Percentiles rank a stretch among this genome's conserved stretches.
Evolutionary conservation across 345 rosid species (phyloP).

Genomic region (Dovyalis caffra): DNA sequence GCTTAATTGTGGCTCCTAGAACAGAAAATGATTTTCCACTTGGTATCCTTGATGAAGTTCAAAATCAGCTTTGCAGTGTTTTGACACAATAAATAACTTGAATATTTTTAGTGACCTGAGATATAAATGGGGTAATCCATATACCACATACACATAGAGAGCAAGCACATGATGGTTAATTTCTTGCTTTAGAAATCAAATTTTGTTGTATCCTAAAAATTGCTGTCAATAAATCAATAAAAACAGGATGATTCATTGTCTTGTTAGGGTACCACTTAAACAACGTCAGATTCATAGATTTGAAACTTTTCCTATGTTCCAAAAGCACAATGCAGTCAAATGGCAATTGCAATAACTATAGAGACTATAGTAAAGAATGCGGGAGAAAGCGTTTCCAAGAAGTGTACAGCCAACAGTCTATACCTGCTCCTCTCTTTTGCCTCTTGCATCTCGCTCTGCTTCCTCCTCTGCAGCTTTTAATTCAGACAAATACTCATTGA

Average conservation of each 20-base stretch:
- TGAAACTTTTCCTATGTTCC: neutral
- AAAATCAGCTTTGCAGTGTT: neutral
- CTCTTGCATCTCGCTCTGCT: slow-evolving; percentile 62
- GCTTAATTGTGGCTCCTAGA: too few relatives aligned
- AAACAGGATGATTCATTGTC: neutral
- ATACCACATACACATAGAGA: neutral
- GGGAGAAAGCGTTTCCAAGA: neutral
- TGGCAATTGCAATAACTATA: neutral
- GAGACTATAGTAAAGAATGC: neutral
- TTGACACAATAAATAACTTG: neutral
- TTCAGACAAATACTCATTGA: slow-evolving; percentile 71
- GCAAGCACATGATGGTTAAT: neutral
- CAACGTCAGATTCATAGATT: neutral
- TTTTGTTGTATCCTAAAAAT: neutral
- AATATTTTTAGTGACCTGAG: neutral
- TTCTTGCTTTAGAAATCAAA: neutral
- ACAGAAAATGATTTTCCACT: too few relatives aligned
- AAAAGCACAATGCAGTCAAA: neutral
- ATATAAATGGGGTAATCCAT: neutral
- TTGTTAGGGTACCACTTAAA: neutral
- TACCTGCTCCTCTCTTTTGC: slow-evolving; percentile 86
- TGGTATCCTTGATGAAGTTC: neutral
- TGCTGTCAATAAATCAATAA: neutral
- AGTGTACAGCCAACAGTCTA: slow-evolving; percentile 1
- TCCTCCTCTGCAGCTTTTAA: slow-evolving; percentile 67